phyloP scores from a whole-genome alignment of 2,329 filamentous ascomycete species.

The Raffaelea deltoideospora region DNA sequence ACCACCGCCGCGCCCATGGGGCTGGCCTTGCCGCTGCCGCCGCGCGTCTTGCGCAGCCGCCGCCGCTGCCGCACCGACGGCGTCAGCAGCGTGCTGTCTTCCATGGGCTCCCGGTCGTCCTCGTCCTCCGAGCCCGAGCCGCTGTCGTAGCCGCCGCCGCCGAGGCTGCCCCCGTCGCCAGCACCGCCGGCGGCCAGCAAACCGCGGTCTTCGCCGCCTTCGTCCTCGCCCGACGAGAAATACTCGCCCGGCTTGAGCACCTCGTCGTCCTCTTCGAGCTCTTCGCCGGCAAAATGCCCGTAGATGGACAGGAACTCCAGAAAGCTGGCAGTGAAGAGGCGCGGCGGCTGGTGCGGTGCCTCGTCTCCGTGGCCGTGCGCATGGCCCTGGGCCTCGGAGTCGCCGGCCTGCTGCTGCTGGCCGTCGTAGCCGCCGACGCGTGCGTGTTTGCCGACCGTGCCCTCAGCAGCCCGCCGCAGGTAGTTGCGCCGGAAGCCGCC shows the following conservation, averaged over 20 bases:
- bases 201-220: conserved; percentile 16
- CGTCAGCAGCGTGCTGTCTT: conserved; percentile 71
- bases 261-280: conserved; percentile 93
- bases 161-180: conserved; percentile 26
- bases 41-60: conserved; percentile 61
- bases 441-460: conserved; percentile 15
- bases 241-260: conserved; percentile 77
- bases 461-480: conserved; percentile 53
- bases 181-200: conserved; percentile 9
- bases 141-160: conserved; percentile 32
- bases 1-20: conserved; percentile 69
- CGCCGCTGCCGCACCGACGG: conserved; percentile 58
- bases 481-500: conserved; percentile 90
- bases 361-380: no score
- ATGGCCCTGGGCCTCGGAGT: neutral
- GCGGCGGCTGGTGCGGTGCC: conserved; percentile 28
- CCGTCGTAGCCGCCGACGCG: conserved; percentile 17
- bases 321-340: conserved; percentile 79
- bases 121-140: conserved; percentile 39
- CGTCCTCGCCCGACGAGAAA: conserved; percentile 62
- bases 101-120: conserved; percentile 64
- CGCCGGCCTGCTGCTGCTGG: neutral
- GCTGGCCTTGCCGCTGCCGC: conserved; percentile 60
- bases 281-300: conserved; percentile 93
- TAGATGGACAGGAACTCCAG: conserved; percentile 91